Base-by-base conservation (phyloP, 2,329 filamentous ascomycete genomes). In the Colletotrichum navitas region DNA sequence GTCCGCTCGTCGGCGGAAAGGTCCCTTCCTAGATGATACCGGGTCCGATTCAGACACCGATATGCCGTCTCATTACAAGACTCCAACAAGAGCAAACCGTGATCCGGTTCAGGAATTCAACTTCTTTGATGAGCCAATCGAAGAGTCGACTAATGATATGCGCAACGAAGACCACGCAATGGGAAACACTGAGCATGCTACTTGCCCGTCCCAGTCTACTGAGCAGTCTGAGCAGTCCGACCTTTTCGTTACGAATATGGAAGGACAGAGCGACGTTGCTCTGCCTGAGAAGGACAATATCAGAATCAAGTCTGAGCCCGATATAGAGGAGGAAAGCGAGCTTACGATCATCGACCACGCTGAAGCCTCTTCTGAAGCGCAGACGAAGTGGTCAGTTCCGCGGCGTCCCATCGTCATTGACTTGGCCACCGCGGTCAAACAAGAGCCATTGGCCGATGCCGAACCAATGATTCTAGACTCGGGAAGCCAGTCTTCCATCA, bases 301-400 rank as follows among this genome's bases (percentile, higher is more conserved):
- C 1, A 12, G 51, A 21, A 7, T 70, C 55, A 61, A 61, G 18
- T 11, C n/a, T 6, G 62, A 70, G 41, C 51, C 41, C 2, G 32
- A 43, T 1, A 32, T 18, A 0, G 47, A 61, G 0, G 36, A 54
- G 4, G 61, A 63, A 21, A 8, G 3, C 12, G 43, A 43, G 5
- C 14, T 43, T n/a, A 61, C 56, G 45, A 16, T 61, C 32, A 70
- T 70, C 12, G 24, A 66, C 24, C 5, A 8, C 2, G n/a, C 1
- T 0, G 16, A 47, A 18, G 67, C 67, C 12, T 36, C 67, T 2
- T 1, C 18, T 6, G 6, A 16, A 5, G 67, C 67, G 14, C 67
- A 21, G 4, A 5, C 12, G 12, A 21, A 36, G 14, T 70, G 67
- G 67, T 26, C 47, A 14, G 14, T 60, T 24, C 45, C 52, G 12